Evolutionary conservation across 768 basidiomycete species (phyloP).

Genomic region (Suillus hirtellus): DNA sequence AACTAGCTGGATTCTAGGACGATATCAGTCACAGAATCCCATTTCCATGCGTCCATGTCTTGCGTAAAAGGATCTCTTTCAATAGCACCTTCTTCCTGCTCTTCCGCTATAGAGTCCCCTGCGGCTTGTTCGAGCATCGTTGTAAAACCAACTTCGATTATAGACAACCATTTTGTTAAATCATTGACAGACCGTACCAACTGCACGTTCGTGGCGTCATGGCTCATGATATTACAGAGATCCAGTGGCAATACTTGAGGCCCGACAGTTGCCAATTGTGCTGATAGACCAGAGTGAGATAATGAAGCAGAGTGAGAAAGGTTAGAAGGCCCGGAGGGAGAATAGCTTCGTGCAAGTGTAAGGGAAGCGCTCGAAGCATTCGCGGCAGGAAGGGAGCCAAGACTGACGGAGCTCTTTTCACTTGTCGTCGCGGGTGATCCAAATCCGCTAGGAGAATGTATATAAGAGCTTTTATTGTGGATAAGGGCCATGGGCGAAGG

Average conservation of each 20-base stretch:
- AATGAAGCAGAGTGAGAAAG: conserved; percentile 32
- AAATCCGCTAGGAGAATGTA: conserved; percentile 41
- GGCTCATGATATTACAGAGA: conserved; percentile 53
- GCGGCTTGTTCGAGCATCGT: conserved; percentile 58
- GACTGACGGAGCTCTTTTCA: conserved; percentile 23
- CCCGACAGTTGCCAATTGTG: conserved; percentile 31
- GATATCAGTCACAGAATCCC: conserved; percentile 21
- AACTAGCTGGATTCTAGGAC: conserved; percentile 9
- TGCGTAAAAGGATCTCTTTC: conserved; percentile 21
- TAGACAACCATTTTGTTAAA: conserved; percentile 72
- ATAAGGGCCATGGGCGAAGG: conserved; percentile 63
- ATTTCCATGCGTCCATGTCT: conserved; percentile 14
- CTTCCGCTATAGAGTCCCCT: conserved; percentile 62
- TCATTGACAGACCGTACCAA: conserved; percentile 74
- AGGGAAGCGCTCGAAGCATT: conserved; percentile 43
- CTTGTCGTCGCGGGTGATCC: conserved; percentile 27
- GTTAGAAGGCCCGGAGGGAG: conserved; percentile 29
- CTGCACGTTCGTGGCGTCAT: conserved; percentile 64
- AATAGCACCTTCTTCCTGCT: conserved; percentile 48
- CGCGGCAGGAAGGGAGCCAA: conserved; percentile 31
- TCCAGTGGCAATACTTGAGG: conserved; percentile 68
- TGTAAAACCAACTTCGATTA: conserved; percentile 71
- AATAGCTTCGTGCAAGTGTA: conserved; percentile 35
- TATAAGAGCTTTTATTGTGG: conserved; percentile 38
- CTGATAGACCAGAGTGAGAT: conserved; percentile 36